phyloP scores from a whole-genome alignment of 2,329 filamentous ascomycete genomes.

The Fusarium irregulare region DNA sequence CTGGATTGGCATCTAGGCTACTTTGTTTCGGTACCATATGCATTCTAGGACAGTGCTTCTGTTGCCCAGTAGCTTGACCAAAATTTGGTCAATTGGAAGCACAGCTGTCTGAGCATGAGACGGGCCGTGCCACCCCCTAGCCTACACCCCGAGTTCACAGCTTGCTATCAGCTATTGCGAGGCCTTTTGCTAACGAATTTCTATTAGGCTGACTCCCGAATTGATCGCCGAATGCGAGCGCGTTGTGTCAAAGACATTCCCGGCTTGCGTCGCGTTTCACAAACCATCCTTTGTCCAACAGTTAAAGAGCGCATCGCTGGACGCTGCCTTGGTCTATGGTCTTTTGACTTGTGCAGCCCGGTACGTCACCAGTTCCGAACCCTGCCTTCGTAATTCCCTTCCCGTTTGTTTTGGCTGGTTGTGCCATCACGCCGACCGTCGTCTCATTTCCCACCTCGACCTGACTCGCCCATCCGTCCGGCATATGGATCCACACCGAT shows the following conservation, averaged over 20 bases:
- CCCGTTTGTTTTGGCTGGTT: conserved; percentile 19
- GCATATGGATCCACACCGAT: conserved; percentile 43
- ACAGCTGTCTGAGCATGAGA: conserved; percentile 37
- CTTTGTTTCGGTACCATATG: neutral
- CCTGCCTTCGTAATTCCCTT: conserved; percentile 37
- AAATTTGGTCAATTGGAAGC: conserved; percentile 5
- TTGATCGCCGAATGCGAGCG: conserved; percentile 69
- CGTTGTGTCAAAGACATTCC: conserved; percentile 70
- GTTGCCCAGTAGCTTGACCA: neutral
- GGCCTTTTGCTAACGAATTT: conserved; percentile 41
- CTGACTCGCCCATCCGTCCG: conserved; percentile 40
- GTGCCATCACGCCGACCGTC: conserved; percentile 21
- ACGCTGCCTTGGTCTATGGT: conserved; percentile 67
- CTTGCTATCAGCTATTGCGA: conserved; percentile 2
- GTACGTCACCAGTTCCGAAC: conserved; percentile 55
- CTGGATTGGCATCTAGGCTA: neutral
- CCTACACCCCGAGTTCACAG: conserved; percentile 14
- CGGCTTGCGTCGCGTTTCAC: conserved; percentile 71
- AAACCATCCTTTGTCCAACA: conserved; percentile 71
- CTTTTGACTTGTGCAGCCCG: conserved; percentile 68
- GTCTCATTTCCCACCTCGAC: conserved; percentile 38
- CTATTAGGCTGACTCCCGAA: conserved; percentile 64
- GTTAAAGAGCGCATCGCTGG: conserved; percentile 66
- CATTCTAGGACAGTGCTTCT: neutral
- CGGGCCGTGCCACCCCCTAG: conserved; percentile 41